Base-by-base conservation (phyloP, 345 rosid species). In the Eucalyptus curtisii region DNA sequence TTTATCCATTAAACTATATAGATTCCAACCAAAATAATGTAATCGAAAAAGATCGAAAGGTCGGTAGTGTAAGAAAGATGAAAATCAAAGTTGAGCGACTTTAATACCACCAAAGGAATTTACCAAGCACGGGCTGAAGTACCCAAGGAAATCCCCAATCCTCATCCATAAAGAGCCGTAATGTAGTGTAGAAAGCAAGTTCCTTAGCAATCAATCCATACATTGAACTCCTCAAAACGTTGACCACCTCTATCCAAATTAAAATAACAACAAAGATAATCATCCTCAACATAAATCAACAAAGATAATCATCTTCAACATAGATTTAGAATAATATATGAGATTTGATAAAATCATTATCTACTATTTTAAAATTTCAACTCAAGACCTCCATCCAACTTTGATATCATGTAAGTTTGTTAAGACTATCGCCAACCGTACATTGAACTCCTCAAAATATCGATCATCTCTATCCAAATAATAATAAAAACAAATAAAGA, bases 351-450 rank as follows among this genome's bases (percentile, higher is more conserved):
- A 52, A 52, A 52, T 52, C 10, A 52, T 52, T 52, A 1, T 10
- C 2, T 3, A 52, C 25, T 2, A 0, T 20, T 52, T 52, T 20
- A 20, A 52, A 52, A 20, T 7, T 19, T 52, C 19, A 19, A 52
- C 25, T 52, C 10, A 20, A 52, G 10, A 52, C 1, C 25, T 52
- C 10, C 5, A 52, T 52, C 10, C 5, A 52, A 52, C 10, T 52
- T 52, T 52, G 25, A 52, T 20, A 52, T 52, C 55, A 19, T 52
- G 55, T 52, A 19, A 19, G 2, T 52, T 52, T 52, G 10, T 19
- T 3, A 4, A 52, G 10, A 20, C 1, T 2, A 20, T 20, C 20
- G 5, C 5, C 25, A 59, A 24, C 0, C 2, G 10, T 1, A 59
- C 15, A 25, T 59, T 25, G 31, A 25, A 59, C 66, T 59, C 31